phyloP scores from a whole-genome alignment of 345 rosid genomes.

The Firmiana major region DNA sequence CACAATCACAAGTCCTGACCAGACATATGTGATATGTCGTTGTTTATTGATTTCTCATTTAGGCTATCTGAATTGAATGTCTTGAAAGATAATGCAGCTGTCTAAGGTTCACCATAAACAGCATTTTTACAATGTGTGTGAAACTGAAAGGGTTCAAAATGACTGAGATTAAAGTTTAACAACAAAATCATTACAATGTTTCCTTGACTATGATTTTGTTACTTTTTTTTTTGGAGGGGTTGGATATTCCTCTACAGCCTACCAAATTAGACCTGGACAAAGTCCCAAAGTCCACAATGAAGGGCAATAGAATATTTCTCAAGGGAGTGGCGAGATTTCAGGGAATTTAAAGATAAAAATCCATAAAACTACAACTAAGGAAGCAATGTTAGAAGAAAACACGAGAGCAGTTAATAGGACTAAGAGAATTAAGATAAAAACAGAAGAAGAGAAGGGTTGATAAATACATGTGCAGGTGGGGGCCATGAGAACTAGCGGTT shows the following conservation, averaged over 20 bases:
- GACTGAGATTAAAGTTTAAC: not conserved
- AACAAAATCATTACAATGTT: not conserved
- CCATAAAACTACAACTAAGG: not conserved
- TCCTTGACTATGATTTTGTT: not conserved
- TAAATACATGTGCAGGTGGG: constrained; percentile 45
- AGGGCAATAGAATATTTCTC: not conserved
- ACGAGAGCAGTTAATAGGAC: not conserved
- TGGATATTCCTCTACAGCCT: not conserved
- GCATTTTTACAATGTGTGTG: not conserved
- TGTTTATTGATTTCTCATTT: not conserved
- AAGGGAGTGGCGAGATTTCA: constrained; percentile 15
- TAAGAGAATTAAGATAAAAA: not conserved
- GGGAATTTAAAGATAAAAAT: constrained; percentile 12
- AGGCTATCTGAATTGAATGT: not conserved
- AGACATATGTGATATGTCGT: not conserved
- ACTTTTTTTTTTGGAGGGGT: not conserved
- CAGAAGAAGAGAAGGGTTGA: not conserved
- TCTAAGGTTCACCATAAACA: not conserved
- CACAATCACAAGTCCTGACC: not conserved
- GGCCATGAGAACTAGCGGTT: constrained; percentile 30
- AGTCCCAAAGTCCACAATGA: constrained; percentile 4
- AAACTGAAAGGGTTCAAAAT: not conserved
- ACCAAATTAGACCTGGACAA: constrained; percentile 8
- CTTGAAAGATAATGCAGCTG: not conserved
- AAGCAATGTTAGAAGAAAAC: not conserved